Evolutionary conservation across 148 eudicot species (phyloP), one percentile per base, ranked within the genome.

Genomic region (Amaranthus cruentus): DNA sequence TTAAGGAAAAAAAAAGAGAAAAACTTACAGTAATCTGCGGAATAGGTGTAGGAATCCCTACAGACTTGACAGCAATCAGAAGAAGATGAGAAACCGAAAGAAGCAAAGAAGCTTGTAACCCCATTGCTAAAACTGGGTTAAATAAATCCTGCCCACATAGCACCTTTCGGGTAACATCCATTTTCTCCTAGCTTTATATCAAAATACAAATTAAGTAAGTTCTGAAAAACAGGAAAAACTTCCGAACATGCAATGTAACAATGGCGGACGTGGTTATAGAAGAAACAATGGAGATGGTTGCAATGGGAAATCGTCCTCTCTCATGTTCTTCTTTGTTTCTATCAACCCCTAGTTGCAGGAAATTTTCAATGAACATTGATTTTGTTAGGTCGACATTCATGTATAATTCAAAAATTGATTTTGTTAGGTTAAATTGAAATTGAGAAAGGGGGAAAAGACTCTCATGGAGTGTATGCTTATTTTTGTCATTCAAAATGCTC

Each of bases 1-100:
- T 28, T 28, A 13, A n/a, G n/a, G 6, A 55, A 3, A 12, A 79
- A 74, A 74, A 6, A 8, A 43, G 42, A 2, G 43, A 10, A 11
- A 47, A 78, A 91, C 98, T 82, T 87, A 94, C 97, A 84, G 90
- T 89, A 77, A 95, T 87, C 70, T 95, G 98, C 76, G 97, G 93
- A 58, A 91, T 72, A 64, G 98, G 97, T 2, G 86, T 85, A n/a
- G 98, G 93, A 66, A 86, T 88, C 57, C 98, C 97, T 43, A 90
- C 65, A 38, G 93, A 92, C 81, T 85, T 90, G 59, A 91, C 85
- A 54, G 79, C 79, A 78, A 95, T 80, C 65, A 91, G 97, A 79
- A 90, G 86, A 64, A 85, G 70, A 73, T 95, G 98, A 7, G 96
- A 90, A 44, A 95, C 78, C 5, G 92, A 93, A 54, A 95, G 85